Evolutionary conservation across 75 land plant species (phyloP).

Genomic region (Cupressus sempervirens): DNA sequence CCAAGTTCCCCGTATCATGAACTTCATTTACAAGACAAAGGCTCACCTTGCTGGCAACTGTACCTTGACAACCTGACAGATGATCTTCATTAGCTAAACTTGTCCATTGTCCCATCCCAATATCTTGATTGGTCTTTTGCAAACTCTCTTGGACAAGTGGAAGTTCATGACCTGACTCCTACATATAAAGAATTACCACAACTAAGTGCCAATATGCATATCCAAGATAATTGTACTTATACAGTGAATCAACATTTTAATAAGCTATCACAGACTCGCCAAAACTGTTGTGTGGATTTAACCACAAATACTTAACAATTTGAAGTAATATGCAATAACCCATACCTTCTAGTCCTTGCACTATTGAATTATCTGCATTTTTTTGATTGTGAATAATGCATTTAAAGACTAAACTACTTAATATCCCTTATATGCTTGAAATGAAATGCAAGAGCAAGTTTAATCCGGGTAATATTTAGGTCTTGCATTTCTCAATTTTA

Average conservation of each 20-base stretch:
- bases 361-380: background rate
- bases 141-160: background rate
- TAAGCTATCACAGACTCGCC: background rate
- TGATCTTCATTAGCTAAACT: constrained; percentile 2
- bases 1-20: background rate
- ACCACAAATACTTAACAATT: background rate
- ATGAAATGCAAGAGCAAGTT: too few species aligned
- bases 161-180: background rate
- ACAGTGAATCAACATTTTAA: background rate
- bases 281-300: background rate
- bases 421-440: too few species aligned
- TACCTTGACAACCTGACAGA: constrained; percentile 2
- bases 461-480: too few species aligned
- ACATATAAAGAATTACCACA: background rate
- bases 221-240: background rate
- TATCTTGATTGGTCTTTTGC: constrained; percentile 6
- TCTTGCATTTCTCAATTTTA: too few species aligned
- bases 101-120: background rate
- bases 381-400: too few species aligned
- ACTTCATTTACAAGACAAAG: background rate
- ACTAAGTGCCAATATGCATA: background rate
- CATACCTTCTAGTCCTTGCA: background rate
- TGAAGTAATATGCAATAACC: background rate
- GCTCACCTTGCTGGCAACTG: background rate
- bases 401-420: too few species aligned